Evolutionary conservation across 1,284 basidiomycete genomes (phyloP).

Genomic region (Rhodotorula sp.): DNA sequence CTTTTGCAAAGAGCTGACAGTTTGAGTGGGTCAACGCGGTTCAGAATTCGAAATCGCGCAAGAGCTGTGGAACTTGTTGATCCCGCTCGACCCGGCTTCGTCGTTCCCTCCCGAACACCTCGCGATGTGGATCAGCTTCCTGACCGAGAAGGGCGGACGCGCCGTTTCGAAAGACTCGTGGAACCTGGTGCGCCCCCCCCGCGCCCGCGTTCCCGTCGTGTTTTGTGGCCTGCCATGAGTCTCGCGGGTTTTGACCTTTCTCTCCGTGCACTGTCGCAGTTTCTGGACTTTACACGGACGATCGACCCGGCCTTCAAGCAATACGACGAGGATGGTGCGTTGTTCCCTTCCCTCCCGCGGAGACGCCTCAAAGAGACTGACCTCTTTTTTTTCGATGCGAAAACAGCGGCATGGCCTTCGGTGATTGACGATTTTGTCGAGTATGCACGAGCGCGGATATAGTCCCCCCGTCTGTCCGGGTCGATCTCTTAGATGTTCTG

Average conservation of each 20-base stretch:
- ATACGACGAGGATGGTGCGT: conserved; percentile 80
- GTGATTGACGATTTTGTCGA: conserved; percentile 85
- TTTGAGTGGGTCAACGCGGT: background rate
- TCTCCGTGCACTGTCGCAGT: conserved; percentile 43
- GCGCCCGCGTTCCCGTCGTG: background rate
- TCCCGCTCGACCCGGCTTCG: conserved; percentile 73
- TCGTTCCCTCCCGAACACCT: conserved; percentile 70
- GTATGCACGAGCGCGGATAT: conserved; percentile 52
- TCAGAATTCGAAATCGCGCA: conserved; percentile 70
- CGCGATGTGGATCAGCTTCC: conserved; percentile 80
- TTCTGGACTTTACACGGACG: conserved; percentile 74
- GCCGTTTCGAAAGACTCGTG: conserved; percentile 94
- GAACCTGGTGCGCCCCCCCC: conserved; percentile 64
- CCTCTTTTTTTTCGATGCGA: no score
- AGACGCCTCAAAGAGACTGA: no score
- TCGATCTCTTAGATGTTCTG: no score
- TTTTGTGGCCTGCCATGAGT: no score
- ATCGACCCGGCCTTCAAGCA: conserved; percentile 77
- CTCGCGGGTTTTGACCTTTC: no score
- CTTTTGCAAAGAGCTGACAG: no score
- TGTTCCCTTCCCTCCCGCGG: background rate
- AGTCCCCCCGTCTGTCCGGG: no score
- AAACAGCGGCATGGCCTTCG: conserved; percentile 78
- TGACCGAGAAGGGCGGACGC: conserved; percentile 67
- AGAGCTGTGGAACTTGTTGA: conserved; percentile 79